These are phyloP conservation scores for Alternaria panax DNA, from an alignment of 2,329 filamentous ascomycete genomes.

Conservation along the genomic window DNA sequence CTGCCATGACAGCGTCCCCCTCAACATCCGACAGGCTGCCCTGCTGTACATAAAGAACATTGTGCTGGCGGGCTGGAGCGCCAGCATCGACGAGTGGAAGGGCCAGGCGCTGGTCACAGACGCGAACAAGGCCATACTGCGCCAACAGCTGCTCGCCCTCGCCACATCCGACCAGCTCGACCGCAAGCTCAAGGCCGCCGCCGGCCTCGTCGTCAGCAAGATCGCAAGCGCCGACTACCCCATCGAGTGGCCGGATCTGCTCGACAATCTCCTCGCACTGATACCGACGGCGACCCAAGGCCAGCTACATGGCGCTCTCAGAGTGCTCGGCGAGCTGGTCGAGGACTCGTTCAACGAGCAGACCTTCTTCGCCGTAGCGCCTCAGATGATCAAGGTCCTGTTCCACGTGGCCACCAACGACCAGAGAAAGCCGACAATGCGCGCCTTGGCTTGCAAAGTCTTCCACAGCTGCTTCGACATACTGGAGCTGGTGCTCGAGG, in stretches of 20 bases:
- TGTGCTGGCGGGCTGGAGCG: constrained; percentile 84
- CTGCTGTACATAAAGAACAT: constrained; percentile 82
- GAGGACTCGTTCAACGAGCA: constrained; percentile 93
- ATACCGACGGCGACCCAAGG: constrained; percentile 78
- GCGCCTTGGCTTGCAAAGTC: constrained; percentile 86
- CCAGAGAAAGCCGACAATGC: constrained; percentile 74
- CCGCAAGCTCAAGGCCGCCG: constrained; percentile 86
- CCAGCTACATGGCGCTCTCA: constrained; percentile 87
- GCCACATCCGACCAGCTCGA: constrained; percentile 76
- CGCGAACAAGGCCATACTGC: constrained; percentile 74
- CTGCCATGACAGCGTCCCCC: constrained; percentile 74
- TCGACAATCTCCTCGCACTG: constrained; percentile 79
- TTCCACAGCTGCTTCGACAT: constrained; percentile 94
- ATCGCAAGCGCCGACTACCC: constrained; percentile 94
- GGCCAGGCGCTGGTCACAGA: constrained; percentile 74
- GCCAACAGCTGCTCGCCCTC: constrained; percentile 77
- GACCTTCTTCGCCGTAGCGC: constrained; percentile 90
- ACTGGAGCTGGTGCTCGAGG: constrained; percentile 95
- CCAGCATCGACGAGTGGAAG: constrained; percentile 74
- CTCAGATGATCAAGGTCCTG: constrained; percentile 82
- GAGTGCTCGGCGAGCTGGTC: constrained; percentile 86
- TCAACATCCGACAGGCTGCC: constrained; percentile 82
- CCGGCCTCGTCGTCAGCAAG: constrained; percentile 90
- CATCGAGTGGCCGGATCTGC: constrained; percentile 89
- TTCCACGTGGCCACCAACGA: constrained; percentile 83